These are phyloP conservation scores for Vitis hybrid DNA, from an alignment of 177 flowering plant genomes.

Conservation along the genomic window DNA sequence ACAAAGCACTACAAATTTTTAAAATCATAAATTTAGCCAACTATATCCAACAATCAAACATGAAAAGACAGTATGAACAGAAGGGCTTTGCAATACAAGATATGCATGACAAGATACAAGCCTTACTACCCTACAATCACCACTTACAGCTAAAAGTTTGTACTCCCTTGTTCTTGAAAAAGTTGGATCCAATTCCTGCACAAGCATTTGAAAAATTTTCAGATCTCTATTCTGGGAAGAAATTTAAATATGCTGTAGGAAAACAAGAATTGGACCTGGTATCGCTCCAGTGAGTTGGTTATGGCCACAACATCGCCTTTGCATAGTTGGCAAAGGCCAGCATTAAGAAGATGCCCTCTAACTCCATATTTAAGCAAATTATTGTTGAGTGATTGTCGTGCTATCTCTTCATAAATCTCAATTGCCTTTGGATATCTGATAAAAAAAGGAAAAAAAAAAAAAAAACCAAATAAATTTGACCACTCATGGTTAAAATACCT, in stretches of 20 bases:
- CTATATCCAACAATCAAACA: no score
- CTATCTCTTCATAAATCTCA: constrained; percentile 87
- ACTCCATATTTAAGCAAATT: constrained; percentile 93
- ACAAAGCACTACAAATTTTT: no score
- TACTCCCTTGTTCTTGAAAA: constrained; percentile 85
- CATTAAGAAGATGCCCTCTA: constrained; percentile 94
- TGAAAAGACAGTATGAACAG: no score
- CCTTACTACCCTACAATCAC: no score
- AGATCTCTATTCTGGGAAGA: neutral
- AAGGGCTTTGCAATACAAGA: no score
- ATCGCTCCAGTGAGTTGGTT: constrained; percentile 76
- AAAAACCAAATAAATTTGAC: no score
- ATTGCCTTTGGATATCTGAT: constrained; percentile 74
- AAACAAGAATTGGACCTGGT: constrained; percentile 52
- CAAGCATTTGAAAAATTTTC: constrained; percentile 8
- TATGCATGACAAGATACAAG: no score
- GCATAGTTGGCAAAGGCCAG: constrained; percentile 94
- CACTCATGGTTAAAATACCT: no score
- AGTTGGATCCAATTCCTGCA: constrained; percentile 94
- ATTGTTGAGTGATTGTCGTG: constrained; percentile 66
- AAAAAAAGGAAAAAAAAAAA: no score
- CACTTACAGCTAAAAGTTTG: constrained; percentile 64
- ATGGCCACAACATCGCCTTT: constrained; percentile 81
- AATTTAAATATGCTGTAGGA: neutral
- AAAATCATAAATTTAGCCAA: no score